Conservation (phyloP, 176 grass and related monocot genomes). For the Musa acuminata region DNA sequence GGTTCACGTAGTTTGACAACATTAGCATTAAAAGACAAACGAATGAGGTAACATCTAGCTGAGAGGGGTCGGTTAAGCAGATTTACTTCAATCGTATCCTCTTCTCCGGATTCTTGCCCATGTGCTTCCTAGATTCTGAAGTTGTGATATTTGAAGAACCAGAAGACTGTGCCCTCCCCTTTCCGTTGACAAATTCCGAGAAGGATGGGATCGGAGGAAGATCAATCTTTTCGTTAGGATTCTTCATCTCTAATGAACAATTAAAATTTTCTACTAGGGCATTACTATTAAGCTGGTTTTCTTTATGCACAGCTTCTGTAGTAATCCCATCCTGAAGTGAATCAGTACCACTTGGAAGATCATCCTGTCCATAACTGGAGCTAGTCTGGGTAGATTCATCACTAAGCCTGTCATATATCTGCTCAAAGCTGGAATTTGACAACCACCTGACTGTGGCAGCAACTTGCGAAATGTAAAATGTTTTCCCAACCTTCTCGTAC, state of each 20-base stretch:
- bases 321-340: slow-evolving; percentile 2
- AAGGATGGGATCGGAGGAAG: slow-evolving; percentile 63
- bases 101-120: slow-evolving; percentile 29
- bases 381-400: neutral
- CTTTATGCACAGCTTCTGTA: slow-evolving; percentile 9
- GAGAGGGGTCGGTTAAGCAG: too few relatives aligned
- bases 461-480: slow-evolving; percentile 87
- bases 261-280: slow-evolving; percentile 8
- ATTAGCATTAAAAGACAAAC: too few relatives aligned
- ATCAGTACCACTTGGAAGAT: slow-evolving; percentile 3
- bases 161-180: slow-evolving; percentile 21
- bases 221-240: slow-evolving; percentile 22
- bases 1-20: too few relatives aligned
- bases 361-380: slow-evolving; percentile 3
- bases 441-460: slow-evolving; percentile 82
- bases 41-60: too few relatives aligned
- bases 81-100: slow-evolving; percentile 32
- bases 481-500: slow-evolving; percentile 72
- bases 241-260: neutral
- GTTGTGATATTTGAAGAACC: slow-evolving; percentile 32
- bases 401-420: slow-evolving; percentile 50
- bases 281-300: neutral
- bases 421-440: slow-evolving; percentile 43
- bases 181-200: slow-evolving; percentile 51
- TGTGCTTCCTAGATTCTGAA: slow-evolving; percentile 12